phyloP scores from a whole-genome alignment of 768 basidiomycete genomes.

The Cytidiella melzeri region DNA sequence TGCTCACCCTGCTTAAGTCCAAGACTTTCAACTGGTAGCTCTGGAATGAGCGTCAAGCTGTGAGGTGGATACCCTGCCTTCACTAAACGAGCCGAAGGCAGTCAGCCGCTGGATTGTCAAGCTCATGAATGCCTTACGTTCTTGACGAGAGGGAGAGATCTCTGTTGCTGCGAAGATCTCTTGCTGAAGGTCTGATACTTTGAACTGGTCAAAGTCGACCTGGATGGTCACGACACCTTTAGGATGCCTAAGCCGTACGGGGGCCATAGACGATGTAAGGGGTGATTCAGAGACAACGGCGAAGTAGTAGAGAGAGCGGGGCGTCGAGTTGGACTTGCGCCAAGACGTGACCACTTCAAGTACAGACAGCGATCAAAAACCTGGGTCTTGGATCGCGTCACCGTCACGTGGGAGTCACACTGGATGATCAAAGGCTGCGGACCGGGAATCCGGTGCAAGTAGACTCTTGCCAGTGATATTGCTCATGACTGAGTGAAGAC shows the following conservation, averaged over 20 bases:
- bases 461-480: too few species aligned
- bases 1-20: slow-evolving; percentile 79
- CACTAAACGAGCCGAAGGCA: slow-evolving; percentile 40
- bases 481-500: too few species aligned
- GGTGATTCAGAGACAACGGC: not conserved
- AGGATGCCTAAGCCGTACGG: slow-evolving; percentile 78
- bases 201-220: slow-evolving; percentile 50
- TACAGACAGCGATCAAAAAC: too few species aligned
- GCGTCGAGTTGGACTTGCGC: too few species aligned
- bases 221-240: slow-evolving; percentile 77
- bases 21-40: slow-evolving; percentile 69
- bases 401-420: slow-evolving; percentile 3
- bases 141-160: slow-evolving; percentile 73
- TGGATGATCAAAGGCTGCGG: too few species aligned
- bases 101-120: not conserved
- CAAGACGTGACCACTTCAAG: not conserved
- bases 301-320: not conserved
- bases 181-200: slow-evolving; percentile 72
- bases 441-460: too few species aligned
- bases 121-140: slow-evolving; percentile 44
- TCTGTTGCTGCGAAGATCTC: slow-evolving; percentile 60
- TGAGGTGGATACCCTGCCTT: slow-evolving; percentile 85
- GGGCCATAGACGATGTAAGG: slow-evolving; percentile 44
- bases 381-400: not conserved
- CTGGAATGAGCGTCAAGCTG: slow-evolving; percentile 62